These are phyloP conservation scores for Rhodosporidiobolus sp. DNA, from an alignment of 768 basidiomycete genomes.

Conservation along the genomic window DNA sequence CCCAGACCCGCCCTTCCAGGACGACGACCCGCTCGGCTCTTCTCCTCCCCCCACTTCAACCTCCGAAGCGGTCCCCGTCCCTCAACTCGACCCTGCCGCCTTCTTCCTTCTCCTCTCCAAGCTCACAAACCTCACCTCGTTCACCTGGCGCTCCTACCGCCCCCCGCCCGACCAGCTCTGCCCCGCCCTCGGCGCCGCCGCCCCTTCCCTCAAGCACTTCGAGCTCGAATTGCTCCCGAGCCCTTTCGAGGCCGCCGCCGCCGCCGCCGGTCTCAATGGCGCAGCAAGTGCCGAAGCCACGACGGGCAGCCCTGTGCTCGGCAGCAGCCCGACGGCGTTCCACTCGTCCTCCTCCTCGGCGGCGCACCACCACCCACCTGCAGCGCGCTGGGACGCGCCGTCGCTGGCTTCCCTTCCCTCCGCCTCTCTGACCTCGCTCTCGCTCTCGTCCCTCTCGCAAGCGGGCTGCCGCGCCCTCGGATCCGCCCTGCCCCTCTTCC, in stretches of 20 bases:
- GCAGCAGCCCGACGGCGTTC: not conserved
- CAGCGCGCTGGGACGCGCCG: constrained; percentile 28
- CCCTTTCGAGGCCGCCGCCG: not conserved
- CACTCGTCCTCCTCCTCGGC: not conserved
- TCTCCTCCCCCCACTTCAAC: not conserved
- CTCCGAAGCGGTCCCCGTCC: not conserved
- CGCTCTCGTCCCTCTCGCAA: constrained; percentile 23
- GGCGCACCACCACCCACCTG: not conserved
- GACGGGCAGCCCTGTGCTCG: not conserved
- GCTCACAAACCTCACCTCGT: constrained; percentile 14
- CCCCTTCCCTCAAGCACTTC: constrained; percentile 5
- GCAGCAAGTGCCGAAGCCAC: not conserved
- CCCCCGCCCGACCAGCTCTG: constrained; percentile 26
- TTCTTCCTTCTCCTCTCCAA: constrained; percentile 16
- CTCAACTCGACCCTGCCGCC: constrained; percentile 11
- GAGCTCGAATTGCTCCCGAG: constrained; percentile 14
- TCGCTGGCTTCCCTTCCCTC: constrained; percentile 8
- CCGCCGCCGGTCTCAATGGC: no score
- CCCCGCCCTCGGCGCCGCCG: constrained; percentile 19
- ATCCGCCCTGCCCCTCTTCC: constrained; percentile 7
- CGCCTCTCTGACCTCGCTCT: constrained; percentile 4
- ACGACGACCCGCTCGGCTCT: not conserved
- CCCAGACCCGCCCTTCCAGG: not conserved
- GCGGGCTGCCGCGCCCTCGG: constrained; percentile 9
- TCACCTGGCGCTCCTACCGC: constrained; percentile 25